These are phyloP conservation scores for Microbotryum lychnidis-dioicae DNA, from an alignment of 1,284 basidiomycete genomes.

Conservation along the genomic window DNA sequence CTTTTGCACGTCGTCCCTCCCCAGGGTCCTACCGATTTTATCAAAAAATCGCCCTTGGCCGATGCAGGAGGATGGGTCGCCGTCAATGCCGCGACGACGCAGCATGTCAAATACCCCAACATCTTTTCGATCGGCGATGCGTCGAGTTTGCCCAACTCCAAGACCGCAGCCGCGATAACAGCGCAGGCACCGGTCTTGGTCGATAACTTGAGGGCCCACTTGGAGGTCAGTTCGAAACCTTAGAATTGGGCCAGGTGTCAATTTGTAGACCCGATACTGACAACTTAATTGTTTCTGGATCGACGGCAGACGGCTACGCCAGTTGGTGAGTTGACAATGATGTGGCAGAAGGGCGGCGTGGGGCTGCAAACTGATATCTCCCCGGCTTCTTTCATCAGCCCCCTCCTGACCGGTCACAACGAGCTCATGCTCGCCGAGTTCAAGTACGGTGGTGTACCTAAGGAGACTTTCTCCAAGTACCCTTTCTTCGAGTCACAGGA, in stretches of 20 bases:
- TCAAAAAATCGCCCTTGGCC: conserved; percentile 56
- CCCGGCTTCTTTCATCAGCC: conserved; percentile 31
- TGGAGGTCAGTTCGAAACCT: conserved; percentile 40
- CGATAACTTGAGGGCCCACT: conserved; percentile 74
- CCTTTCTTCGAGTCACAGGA: conserved; percentile 58
- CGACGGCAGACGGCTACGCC: conserved; percentile 39
- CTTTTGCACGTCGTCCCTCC: conserved; percentile 82
- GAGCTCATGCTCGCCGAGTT: conserved; percentile 82
- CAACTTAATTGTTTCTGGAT: neutral
- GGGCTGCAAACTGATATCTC: conserved; percentile 36
- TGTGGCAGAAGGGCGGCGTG: neutral
- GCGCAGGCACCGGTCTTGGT: conserved; percentile 84
- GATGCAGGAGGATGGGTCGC: conserved; percentile 81
- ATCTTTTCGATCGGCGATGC: conserved; percentile 87
- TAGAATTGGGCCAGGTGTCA: neutral
- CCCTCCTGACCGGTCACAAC: conserved; percentile 68
- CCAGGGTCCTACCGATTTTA: conserved; percentile 75
- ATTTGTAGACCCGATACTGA: conserved; percentile 41
- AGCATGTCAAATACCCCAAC: conserved; percentile 72
- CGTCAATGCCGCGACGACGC: conserved; percentile 70
- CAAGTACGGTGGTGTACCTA: conserved; percentile 63
- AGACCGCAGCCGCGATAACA: conserved; percentile 90
- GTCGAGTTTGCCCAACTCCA: conserved; percentile 83
- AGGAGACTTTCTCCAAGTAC: conserved; percentile 67
- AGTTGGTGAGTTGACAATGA: conserved; percentile 37